Conservation (phyloP, 768 basidiomycete genomes). For the Hebeloma cylindrosporum region DNA sequence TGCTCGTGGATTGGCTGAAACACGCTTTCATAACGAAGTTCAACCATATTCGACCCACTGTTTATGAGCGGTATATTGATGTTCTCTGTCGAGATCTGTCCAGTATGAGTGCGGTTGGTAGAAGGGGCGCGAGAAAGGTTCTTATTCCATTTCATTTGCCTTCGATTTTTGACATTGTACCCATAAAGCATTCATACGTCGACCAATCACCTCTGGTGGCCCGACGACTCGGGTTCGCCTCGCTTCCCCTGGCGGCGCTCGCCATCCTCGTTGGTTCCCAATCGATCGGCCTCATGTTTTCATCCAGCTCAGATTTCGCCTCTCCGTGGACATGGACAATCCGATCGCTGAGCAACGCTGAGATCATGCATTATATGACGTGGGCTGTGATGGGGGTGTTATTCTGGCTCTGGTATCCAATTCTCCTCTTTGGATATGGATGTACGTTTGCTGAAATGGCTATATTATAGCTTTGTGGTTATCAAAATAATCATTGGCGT, state of each 20-base stretch:
- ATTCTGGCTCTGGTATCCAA: constrained; percentile 84
- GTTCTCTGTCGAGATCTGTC: constrained; percentile 93
- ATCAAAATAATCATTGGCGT: constrained; percentile 94
- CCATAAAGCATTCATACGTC: constrained; percentile 77
- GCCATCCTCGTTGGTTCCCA: constrained; percentile 76
- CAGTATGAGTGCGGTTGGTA: constrained; percentile 69
- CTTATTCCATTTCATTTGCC: not conserved
- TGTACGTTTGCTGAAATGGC: not conserved
- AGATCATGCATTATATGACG: constrained; percentile 54
- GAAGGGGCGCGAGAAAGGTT: constrained; percentile 72
- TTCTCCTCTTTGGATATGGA: not conserved
- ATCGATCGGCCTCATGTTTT: constrained; percentile 61
- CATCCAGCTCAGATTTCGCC: constrained; percentile 39
- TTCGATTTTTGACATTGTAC: not conserved
- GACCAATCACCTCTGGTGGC: constrained; percentile 96
- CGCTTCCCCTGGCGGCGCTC: constrained; percentile 87
- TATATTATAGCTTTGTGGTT: constrained; percentile 62
- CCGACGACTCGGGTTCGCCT: constrained; percentile 90
- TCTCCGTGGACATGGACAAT: constrained; percentile 46
- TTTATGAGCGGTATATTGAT: constrained; percentile 94
- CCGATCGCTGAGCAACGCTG: constrained; percentile 44
- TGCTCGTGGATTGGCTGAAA: constrained; percentile 97
- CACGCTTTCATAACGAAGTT: constrained; percentile 99
- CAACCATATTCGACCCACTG: constrained; percentile 94
- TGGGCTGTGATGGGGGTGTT: constrained; percentile 65